Evolutionary conservation across 2,329 filamentous ascomycete genomes (phyloP).

Genomic region (Talaromyces sp.): DNA sequence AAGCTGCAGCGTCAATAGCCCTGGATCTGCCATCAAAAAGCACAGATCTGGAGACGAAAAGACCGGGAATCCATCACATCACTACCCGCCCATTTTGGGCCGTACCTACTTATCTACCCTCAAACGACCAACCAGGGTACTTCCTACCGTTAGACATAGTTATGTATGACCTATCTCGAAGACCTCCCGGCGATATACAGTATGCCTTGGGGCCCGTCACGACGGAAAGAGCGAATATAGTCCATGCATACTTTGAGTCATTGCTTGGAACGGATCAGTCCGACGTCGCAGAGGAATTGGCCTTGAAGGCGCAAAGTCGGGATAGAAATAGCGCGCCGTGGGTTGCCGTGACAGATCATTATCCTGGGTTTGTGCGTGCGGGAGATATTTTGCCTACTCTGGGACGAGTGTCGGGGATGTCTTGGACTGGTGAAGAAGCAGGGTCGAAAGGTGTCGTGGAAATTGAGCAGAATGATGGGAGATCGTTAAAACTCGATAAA

Average conservation of each 20-base stretch:
- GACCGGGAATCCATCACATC: slow-evolving; percentile 62
- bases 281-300: slow-evolving; percentile 37
- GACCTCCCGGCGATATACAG: slow-evolving; percentile 55
- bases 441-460: slow-evolving; percentile 1
- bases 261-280: slow-evolving; percentile 48
- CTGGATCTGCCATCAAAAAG: slow-evolving; percentile 64
- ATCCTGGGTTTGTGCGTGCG: slow-evolving; percentile 69
- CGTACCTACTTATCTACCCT: slow-evolving; percentile 55
- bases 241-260: slow-evolving; percentile 49
- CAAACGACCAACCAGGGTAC: slow-evolving; percentile 41
- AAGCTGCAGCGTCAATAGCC: slow-evolving; percentile 70
- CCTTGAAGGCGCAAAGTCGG: slow-evolving; percentile 33
- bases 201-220: slow-evolving; percentile 65
- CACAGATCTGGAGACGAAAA: slow-evolving; percentile 31
- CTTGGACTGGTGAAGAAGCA: not conserved
- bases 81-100: slow-evolving; percentile 69
- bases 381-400: slow-evolving; percentile 37
- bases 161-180: slow-evolving; percentile 66
- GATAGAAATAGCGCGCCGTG: slow-evolving; percentile 57
- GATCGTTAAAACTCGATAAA: slow-evolving; percentile 49
- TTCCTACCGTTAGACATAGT: slow-evolving; percentile 72
- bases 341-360: slow-evolving; percentile 68
- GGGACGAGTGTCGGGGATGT: not conserved
- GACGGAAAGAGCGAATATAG: slow-evolving; percentile 53
- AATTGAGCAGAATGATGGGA: slow-evolving; percentile 21